Percentiles rank a stretch among this genome's conserved stretches.
Evolutionary conservation across 768 basidiomycete genomes (phyloP).

Genomic region (Asterophora lycoperdoides): DNA sequence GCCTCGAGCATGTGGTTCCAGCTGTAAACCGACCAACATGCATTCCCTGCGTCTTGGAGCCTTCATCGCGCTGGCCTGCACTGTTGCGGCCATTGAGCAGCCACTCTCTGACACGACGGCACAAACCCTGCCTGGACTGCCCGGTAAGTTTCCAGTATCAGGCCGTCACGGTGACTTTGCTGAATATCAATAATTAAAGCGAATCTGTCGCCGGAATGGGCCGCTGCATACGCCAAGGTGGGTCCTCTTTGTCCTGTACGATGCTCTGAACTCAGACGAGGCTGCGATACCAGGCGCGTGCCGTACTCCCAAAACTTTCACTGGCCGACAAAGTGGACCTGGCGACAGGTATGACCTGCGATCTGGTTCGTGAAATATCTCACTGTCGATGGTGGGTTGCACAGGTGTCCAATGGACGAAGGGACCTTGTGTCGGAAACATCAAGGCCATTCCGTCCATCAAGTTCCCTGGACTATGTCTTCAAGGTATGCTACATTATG

Average conservation of each 20-base stretch:
- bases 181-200: slow-evolving; percentile 18
- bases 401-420: slow-evolving; percentile 36
- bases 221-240: slow-evolving; percentile 50
- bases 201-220: slow-evolving; percentile 48
- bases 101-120: slow-evolving; percentile 14
- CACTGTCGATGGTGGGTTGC: too few species aligned
- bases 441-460: slow-evolving; percentile 41
- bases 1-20: not conserved
- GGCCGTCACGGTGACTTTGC: not conserved
- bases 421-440: slow-evolving; percentile 51
- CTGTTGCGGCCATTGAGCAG: slow-evolving; percentile 31
- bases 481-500: slow-evolving; percentile 28
- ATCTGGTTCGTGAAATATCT: too few species aligned
- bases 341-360: slow-evolving; percentile 39
- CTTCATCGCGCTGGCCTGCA: slow-evolving; percentile 20
- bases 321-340: slow-evolving; percentile 54
- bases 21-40: slow-evolving; percentile 5
- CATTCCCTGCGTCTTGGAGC: slow-evolving; percentile 13
- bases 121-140: not conserved
- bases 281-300: slow-evolving; percentile 34
- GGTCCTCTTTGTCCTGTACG: not conserved
- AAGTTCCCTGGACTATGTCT: slow-evolving; percentile 48
- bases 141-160: slow-evolving; percentile 10
- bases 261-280: not conserved
- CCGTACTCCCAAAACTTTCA: slow-evolving; percentile 46